Base-by-base conservation (phyloP, 1,284 basidiomycete genomes). In the Pseudozyma sp. region DNA sequence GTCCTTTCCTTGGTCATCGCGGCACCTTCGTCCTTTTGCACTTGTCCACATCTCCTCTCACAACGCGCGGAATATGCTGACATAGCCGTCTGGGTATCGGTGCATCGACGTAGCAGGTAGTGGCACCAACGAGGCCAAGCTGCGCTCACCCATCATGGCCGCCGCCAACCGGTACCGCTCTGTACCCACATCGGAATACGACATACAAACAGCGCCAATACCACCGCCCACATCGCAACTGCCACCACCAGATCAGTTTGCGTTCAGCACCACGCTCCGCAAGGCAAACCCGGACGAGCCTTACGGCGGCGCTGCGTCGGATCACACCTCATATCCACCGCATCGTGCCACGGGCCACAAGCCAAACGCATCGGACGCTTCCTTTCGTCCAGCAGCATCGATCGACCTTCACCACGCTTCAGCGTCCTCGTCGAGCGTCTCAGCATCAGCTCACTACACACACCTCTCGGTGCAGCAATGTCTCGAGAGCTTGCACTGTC, bases 211-310 rank as follows among this genome's bases (percentile, higher is more conserved):
- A 14, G 56, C 47, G 3, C 33, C 65, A 43, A 47, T 63, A 50
- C 56, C 61, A 8, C 43, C 65, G 2, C 58, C 70, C 0, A 44
- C 53, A 5, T 60, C 65, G 0, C 34, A 54, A n/a, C 52, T 63
- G 6, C 64, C 60, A 17, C 54, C 60, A 7, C 14, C 65, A 4
- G 61, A 71, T 45, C 69, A 73, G 44, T 78, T 67, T 47, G 77
- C 74, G 3, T 78, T 77, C 61, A 78, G 77, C 54, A 78, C 77
- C 5, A 74, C 77, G 1, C 64, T 78, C 7, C 65, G 77, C 43
- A 76, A 73, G 52, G 61, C 66, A 31, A 55, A 54, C 43, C 44
- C 72, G 5, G 74, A 72, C 50, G 68, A 71, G 7, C 68, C 73
- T 13, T 65, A 71, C 31, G 47, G 31, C 5, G 29, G 33, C 14